Evolutionary conservation across 768 basidiomycete genomes (phyloP).

Genomic region (Ramaria sp.): DNA sequence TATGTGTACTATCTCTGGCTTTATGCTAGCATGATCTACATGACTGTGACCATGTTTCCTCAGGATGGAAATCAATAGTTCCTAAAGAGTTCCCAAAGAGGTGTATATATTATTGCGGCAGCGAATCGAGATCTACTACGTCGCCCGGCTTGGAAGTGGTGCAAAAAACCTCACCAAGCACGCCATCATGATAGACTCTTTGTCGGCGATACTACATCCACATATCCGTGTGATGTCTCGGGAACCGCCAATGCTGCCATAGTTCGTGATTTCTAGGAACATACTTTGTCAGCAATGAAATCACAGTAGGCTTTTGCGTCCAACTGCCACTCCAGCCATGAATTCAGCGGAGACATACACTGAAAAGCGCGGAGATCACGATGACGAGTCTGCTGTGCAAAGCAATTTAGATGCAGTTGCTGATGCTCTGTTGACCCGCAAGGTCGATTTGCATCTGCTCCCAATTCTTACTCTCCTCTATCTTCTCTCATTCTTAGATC

Average conservation of each 20-base stretch:
- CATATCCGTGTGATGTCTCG: not conserved
- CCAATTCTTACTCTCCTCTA: conserved; percentile 31
- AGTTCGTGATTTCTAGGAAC: too few relatives aligned
- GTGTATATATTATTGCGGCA: too few relatives aligned
- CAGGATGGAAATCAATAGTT: too few relatives aligned
- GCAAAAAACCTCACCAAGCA: not conserved
- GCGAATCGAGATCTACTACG: too few relatives aligned
- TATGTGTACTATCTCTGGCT: too few relatives aligned
- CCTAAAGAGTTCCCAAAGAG: too few relatives aligned
- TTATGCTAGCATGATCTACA: too few relatives aligned
- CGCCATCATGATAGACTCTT: not conserved
- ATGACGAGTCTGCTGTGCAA: not conserved
- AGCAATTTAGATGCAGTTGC: not conserved
- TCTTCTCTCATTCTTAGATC: conserved; percentile 31
- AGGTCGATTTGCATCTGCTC: conserved; percentile 16
- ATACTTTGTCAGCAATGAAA: not conserved
- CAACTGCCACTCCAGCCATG: not conserved
- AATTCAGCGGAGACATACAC: not conserved
- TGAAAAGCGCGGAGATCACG: not conserved
- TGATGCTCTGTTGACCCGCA: not conserved
- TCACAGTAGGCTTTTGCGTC: not conserved
- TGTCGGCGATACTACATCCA: not conserved
- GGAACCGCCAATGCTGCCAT: not conserved
- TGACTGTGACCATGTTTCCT: too few relatives aligned
- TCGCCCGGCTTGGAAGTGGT: not conserved